These are phyloP conservation scores for Priceomyces haplophilus DNA, from an alignment of 805 yeast genomes.

Conservation along the genomic window DNA sequence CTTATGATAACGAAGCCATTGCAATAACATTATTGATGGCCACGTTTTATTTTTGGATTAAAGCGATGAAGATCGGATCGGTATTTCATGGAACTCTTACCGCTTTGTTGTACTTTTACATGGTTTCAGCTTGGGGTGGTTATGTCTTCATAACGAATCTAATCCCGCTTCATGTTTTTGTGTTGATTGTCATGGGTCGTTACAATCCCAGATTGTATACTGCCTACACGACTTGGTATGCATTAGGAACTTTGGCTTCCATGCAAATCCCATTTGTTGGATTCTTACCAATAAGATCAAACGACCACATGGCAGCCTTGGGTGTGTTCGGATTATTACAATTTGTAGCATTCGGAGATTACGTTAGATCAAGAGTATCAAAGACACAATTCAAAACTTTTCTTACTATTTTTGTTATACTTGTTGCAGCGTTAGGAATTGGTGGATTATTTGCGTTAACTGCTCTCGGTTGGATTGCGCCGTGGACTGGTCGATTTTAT, in stretches of 20 bases:
- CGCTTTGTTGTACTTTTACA: slow-evolving; percentile 89
- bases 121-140: slow-evolving; percentile 99
- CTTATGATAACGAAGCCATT: slow-evolving; percentile 98
- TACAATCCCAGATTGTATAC: slow-evolving; percentile 79
- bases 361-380: slow-evolving; percentile 70
- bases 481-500: slow-evolving; percentile 99
- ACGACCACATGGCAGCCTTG: slow-evolving; percentile 97
- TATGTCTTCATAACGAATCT: slow-evolving; percentile 97
- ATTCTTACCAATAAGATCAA: slow-evolving; percentile 91
- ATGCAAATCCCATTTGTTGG: slow-evolving; percentile 99
- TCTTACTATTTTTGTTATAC: slow-evolving; percentile 54
- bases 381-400: slow-evolving; percentile 70
- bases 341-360: slow-evolving; percentile 81
- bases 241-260: slow-evolving; percentile 94
- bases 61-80: slow-evolving; percentile 87
- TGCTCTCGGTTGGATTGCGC: slow-evolving; percentile 90
- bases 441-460: slow-evolving; percentile 76
- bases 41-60: slow-evolving; percentile 94
- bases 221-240: slow-evolving; percentile 95
- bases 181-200: slow-evolving; percentile 90
- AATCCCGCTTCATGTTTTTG: slow-evolving; percentile 93
- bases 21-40: slow-evolving; percentile 95
- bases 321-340: slow-evolving; percentile 96
- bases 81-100: slow-evolving; percentile 79
- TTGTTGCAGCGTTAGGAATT: slow-evolving; percentile 61